Conservation (phyloP, 2,329 filamentous ascomycete genomes). For the Venturia carpophila region DNA sequence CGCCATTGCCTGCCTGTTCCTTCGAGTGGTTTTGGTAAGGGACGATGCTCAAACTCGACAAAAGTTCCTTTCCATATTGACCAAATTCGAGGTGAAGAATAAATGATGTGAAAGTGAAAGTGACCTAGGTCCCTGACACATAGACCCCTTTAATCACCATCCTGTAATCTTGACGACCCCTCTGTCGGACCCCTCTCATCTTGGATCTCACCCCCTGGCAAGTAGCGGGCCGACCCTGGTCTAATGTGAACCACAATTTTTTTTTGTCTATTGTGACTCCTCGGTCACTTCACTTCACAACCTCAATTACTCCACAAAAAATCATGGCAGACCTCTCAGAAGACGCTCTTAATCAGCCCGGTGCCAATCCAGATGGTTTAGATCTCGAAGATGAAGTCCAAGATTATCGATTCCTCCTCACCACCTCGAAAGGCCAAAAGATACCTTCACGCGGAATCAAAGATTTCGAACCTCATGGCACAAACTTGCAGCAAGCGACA, state of each 20-base stretch:
- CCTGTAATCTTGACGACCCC: not conserved
- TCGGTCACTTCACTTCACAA: not conserved
- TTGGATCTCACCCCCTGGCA: not conserved
- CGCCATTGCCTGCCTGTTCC: not conserved
- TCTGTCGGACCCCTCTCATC: no score
- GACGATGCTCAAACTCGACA: not conserved
- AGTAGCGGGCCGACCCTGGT: not conserved
- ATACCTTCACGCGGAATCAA: slow-evolving; percentile 90
- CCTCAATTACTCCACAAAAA: not conserved
- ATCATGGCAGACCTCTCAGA: slow-evolving; percentile 33
- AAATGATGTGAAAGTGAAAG: not conserved
- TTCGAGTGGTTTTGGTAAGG: not conserved
- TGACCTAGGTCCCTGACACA: no score
- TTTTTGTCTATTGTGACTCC: not conserved
- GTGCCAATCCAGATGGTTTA: slow-evolving; percentile 41
- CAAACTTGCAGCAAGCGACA: slow-evolving; percentile 66
- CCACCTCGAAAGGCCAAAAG: slow-evolving; percentile 35
- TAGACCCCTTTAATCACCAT: not conserved
- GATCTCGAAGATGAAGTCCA: slow-evolving; percentile 70
- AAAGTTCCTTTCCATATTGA: no score
- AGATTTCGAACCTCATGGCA: slow-evolving; percentile 92
- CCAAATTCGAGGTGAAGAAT: no score
- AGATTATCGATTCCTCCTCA: slow-evolving; percentile 67
- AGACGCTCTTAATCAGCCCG: slow-evolving; percentile 26
- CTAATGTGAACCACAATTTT: not conserved